phyloP scores from a whole-genome alignment of 2,329 filamentous ascomycete species.

The Xylariaceae sp. region DNA sequence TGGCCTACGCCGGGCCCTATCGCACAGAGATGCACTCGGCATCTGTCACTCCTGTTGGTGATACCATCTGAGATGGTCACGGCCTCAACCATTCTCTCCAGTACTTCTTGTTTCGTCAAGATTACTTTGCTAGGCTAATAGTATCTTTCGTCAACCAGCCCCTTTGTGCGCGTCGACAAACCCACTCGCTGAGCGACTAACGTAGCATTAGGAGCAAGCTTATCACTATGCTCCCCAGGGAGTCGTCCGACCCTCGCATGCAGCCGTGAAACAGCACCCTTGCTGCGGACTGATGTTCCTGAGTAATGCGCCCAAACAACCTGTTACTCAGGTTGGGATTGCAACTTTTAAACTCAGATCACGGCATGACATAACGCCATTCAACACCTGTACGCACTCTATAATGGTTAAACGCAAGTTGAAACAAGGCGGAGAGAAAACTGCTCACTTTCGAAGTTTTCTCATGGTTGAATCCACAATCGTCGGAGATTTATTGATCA shows the following conservation, averaged over 20 bases:
- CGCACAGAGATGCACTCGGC: no score
- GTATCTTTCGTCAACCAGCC: no score
- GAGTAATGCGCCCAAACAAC: slow-evolving; percentile 5
- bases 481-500: slow-evolving; percentile 23
- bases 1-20: no score
- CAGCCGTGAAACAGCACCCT: slow-evolving; percentile 25
- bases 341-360: slow-evolving; percentile 10
- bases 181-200: slow-evolving; percentile 10
- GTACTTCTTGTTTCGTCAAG: no score
- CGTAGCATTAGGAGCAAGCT: slow-evolving; percentile 7
- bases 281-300: slow-evolving; percentile 6
- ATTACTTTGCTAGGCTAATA: no score
- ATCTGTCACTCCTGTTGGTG: no score
- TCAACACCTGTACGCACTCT: no score
- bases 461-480: slow-evolving; percentile 1
- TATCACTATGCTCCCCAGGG: slow-evolving; percentile 9
- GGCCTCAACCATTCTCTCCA: no score
- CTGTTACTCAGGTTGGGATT: slow-evolving; percentile 2
- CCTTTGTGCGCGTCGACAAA: no score
- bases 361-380: neutral
- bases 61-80: no score
- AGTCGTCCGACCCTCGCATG: slow-evolving; percentile 11
- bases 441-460: slow-evolving; percentile 15
- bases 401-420: neutral
- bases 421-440: neutral